Evolutionary conservation across 208 protist genomes (phyloP).

Genomic region (Angomonas deanei): DNA sequence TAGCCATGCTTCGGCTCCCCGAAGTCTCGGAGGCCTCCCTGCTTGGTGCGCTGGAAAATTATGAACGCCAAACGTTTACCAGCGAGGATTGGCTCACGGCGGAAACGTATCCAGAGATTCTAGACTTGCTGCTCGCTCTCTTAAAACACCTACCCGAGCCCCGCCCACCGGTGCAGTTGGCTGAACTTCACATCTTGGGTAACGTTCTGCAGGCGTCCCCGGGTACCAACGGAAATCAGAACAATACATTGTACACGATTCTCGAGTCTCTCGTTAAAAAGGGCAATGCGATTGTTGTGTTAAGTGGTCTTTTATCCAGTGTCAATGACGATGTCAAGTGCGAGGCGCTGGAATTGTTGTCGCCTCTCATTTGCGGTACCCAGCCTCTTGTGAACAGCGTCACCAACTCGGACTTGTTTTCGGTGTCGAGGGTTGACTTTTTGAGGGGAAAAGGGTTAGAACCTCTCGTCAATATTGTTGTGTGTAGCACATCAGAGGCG

Average conservation of each 20-base stretch:
- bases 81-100: constrained; percentile 27
- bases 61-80: constrained; percentile 50
- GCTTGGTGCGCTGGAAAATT: constrained; percentile 64
- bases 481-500: constrained; percentile 75
- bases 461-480: constrained; percentile 84
- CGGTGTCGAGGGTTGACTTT: constrained; percentile 54
- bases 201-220: constrained; percentile 52
- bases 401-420: constrained; percentile 15
- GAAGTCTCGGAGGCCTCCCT: constrained; percentile 76
- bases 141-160: constrained; percentile 58
- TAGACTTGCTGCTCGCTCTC: constrained; percentile 46
- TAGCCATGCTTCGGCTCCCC: constrained; percentile 61
- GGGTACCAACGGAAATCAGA: constrained; percentile 14
- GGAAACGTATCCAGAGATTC: constrained; percentile 28
- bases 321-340: constrained; percentile 92
- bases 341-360: constrained; percentile 75
- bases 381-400: constrained; percentile 23
- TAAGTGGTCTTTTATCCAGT: constrained; percentile 72
- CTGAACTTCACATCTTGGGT: constrained; percentile 58
- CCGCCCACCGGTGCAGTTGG: constrained; percentile 71
- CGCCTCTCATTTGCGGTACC: constrained; percentile 43
- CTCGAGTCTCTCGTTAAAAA: constrained; percentile 47
- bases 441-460: constrained; percentile 60
- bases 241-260: constrained; percentile 28
- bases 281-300: constrained; percentile 31